These are phyloP conservation scores for Trypanosoma melophagium DNA, from an alignment of 208 protist species.

Conservation along the genomic window DNA sequence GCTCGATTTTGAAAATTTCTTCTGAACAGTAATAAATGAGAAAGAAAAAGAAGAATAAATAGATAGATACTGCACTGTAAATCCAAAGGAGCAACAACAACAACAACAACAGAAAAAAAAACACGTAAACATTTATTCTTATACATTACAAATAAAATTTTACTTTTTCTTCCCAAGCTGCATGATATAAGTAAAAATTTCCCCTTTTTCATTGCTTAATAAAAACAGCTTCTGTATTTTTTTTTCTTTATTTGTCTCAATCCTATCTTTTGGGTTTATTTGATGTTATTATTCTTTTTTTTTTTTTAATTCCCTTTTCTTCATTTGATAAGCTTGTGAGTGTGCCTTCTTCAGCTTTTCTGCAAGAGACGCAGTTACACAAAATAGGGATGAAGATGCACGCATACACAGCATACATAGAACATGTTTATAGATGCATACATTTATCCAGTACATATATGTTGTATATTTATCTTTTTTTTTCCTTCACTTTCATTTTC, in stretches of 20 bases:
- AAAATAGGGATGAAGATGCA: neutral
- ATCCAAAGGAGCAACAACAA: too few relatives aligned
- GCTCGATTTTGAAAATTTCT: too few relatives aligned
- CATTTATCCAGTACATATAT: neutral
- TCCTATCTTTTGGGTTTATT: neutral
- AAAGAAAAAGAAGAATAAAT: too few relatives aligned
- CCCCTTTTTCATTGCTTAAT: neutral
- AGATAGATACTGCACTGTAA: too few relatives aligned
- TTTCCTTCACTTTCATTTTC: neutral
- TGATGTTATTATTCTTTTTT: neutral
- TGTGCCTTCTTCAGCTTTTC: neutral
- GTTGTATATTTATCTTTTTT: neutral
- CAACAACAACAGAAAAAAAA: too few relatives aligned
- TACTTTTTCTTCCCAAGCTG: neutral
- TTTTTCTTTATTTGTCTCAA: conserved; percentile 14
- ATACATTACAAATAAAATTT: too few relatives aligned
- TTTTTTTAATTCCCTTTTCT: neutral
- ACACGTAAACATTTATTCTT: too few relatives aligned
- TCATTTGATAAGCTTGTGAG: neutral
- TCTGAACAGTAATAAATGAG: too few relatives aligned
- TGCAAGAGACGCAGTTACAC: neutral
- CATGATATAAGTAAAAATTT: neutral
- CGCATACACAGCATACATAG: neutral
- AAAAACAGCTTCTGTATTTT: neutral
- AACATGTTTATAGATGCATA: too few relatives aligned